These are phyloP conservation scores for Vachellia pachyceras DNA, from an alignment of 306 rosid species.

Conservation along the genomic window DNA sequence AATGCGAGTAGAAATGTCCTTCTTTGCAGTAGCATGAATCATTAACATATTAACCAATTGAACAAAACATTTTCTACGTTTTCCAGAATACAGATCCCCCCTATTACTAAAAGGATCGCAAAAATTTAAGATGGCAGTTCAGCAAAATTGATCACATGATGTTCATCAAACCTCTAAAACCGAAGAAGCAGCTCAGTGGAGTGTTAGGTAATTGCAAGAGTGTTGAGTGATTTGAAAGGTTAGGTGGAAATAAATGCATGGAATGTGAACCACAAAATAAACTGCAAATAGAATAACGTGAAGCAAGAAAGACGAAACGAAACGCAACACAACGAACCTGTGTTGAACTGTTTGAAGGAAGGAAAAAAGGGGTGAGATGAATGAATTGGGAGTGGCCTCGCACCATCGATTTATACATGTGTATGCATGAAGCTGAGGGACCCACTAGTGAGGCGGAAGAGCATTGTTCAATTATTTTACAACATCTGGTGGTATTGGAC, in stretches of 20 bases:
- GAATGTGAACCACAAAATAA: slow-evolving; percentile 32
- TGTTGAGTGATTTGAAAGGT: slow-evolving; percentile 5
- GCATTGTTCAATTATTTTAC: slow-evolving; percentile 27
- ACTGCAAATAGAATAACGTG: neutral
- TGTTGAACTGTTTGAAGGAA: slow-evolving; percentile 17
- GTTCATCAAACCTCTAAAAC: slow-evolving; percentile 26
- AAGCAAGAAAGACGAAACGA: neutral
- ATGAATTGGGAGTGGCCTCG: slow-evolving; percentile 11
- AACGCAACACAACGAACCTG: slow-evolving; percentile 34
- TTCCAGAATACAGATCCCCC: neutral
- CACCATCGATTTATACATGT: slow-evolving; percentile 24
- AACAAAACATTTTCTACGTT: neutral
- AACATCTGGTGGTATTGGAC: neutral
- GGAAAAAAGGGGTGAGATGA: neutral
- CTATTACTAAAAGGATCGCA: neutral
- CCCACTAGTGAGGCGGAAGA: slow-evolving; percentile 51
- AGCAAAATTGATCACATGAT: slow-evolving; percentile 14
- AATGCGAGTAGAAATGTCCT: neutral
- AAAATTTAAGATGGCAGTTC: slow-evolving; percentile 7
- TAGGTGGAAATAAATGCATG: slow-evolving; percentile 36
- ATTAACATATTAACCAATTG: slow-evolving; percentile 13
- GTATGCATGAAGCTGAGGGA: slow-evolving; percentile 6
- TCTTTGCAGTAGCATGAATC: neutral
- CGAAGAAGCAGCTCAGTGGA: slow-evolving; percentile 9
- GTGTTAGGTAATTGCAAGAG: neutral